phyloP scores from a whole-genome alignment of 495 filamentous ascomycete species.

The Neurospora sp. region DNA sequence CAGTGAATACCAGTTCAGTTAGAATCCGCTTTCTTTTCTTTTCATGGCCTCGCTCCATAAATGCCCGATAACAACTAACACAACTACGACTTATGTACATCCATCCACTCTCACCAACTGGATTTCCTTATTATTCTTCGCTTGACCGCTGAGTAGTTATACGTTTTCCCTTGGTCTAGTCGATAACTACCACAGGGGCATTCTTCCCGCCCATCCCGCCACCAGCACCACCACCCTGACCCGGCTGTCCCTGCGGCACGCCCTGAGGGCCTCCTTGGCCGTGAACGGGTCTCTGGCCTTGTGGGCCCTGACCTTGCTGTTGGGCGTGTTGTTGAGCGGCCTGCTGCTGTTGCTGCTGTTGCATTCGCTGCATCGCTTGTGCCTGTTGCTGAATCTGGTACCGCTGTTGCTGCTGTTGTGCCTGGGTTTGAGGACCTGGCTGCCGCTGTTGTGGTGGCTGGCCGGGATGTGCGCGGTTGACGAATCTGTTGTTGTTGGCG shows the following conservation, averaged over 20 bases:
- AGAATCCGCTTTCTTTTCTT: not conserved
- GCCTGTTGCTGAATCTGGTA: constrained; percentile 4
- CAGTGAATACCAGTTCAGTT: not conserved
- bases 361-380: not conserved
- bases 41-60: not conserved
- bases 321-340: constrained; percentile 5
- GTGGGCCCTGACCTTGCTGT: not conserved
- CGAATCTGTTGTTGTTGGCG: constrained; percentile 4
- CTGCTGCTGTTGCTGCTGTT: constrained; percentile 18
- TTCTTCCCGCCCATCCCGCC: not conserved
- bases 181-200: not conserved
- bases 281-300: constrained; percentile 1
- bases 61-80: not conserved
- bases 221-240: not conserved
- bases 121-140: not conserved
- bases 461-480: not conserved
- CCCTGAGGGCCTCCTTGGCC: not conserved
- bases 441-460: constrained; percentile 10
- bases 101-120: not conserved
- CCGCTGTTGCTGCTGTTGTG: constrained; percentile 5
- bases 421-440: constrained; percentile 1
- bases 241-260: not conserved
- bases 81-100: not conserved
- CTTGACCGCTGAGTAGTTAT: not conserved
- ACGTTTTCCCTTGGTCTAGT: not conserved